A percentile compares a stretch with the other conserved stretches of the same genome.
These are phyloP conservation scores for Colletotrichum sp. DNA, from an alignment of 2,329 filamentous ascomycete species.

Conservation along the genomic window DNA sequence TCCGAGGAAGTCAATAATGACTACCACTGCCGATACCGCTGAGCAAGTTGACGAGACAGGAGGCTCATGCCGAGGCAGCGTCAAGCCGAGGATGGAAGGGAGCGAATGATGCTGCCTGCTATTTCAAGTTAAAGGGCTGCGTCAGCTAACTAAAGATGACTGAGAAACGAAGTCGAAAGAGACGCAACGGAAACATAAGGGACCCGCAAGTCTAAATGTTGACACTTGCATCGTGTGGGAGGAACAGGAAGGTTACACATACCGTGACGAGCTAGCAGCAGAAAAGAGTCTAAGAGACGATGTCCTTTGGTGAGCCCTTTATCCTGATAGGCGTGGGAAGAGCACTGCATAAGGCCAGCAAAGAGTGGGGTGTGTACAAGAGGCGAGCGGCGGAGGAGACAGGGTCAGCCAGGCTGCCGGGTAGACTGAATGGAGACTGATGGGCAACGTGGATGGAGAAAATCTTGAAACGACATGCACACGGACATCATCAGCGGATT, in stretches of 20 bases:
- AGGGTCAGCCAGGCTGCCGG: conserved; percentile 1
- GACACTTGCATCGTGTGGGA: background rate
- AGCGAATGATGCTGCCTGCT: background rate
- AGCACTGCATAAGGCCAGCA: conserved; percentile 1
- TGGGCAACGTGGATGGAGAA: background rate
- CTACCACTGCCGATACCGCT: background rate
- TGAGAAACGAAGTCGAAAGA: background rate
- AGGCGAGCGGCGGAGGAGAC: background rate
- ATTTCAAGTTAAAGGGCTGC: background rate
- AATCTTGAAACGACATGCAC: conserved; percentile 7
- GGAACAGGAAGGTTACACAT: conserved; percentile 6
- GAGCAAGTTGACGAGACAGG: background rate
- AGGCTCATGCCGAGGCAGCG: background rate
- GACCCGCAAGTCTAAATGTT: conserved; percentile 10
- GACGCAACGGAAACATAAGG: background rate
- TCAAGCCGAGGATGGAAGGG: background rate
- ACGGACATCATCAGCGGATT: conserved; percentile 3
- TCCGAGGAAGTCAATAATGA: background rate
- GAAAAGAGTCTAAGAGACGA: background rate
- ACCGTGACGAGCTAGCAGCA: background rate
- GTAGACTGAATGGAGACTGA: background rate
- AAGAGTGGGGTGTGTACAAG: conserved; percentile 17
- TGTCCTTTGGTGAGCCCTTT: background rate
- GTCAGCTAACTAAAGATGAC: background rate
- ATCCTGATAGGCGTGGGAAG: conserved; percentile 17